Conservation (phyloP, 2,329 filamentous ascomycete genomes). For the Penicillium decumbens region DNA sequence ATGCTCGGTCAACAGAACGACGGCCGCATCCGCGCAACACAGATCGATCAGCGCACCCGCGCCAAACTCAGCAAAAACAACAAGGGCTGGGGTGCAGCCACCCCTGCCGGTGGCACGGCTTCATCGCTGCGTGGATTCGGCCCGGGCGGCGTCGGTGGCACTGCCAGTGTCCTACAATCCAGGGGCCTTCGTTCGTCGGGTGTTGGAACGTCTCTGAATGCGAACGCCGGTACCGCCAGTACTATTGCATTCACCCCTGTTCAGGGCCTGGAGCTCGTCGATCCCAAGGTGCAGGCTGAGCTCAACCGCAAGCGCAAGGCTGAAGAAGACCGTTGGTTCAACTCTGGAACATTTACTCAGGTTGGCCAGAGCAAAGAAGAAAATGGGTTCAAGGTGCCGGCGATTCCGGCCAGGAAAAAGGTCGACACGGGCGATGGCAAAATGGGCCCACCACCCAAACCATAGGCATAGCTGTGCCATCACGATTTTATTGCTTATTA, state of each 20-base stretch:
- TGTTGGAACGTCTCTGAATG: constrained; percentile 66
- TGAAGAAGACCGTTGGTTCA: constrained; percentile 95
- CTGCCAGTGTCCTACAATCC: constrained; percentile 65
- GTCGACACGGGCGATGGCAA: constrained; percentile 60
- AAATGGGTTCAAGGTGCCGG: constrained; percentile 77
- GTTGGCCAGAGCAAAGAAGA: constrained; percentile 53
- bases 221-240: constrained; percentile 69
- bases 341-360: constrained; percentile 94
- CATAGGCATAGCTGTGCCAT: constrained; percentile 13
- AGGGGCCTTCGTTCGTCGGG: constrained; percentile 77
- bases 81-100: constrained; percentile 80
- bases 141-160: constrained; percentile 55
- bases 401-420: constrained; percentile 69
- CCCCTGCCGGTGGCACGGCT: constrained; percentile 58
- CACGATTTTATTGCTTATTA: constrained; percentile 7
- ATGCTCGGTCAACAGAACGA: constrained; percentile 91
- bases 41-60: constrained; percentile 87
- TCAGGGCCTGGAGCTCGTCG: constrained; percentile 89
- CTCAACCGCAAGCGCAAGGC: constrained; percentile 85
- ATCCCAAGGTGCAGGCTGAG: constrained; percentile 85
- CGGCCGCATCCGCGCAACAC: constrained; percentile 79
- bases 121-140: constrained; percentile 79
- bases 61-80: constrained; percentile 94
- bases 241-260: constrained; percentile 90
- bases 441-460: constrained; percentile 43